Evolutionary conservation across 2,329 filamentous ascomycete species (phyloP).

Genomic region (Penicillium sclerotiorum): DNA sequence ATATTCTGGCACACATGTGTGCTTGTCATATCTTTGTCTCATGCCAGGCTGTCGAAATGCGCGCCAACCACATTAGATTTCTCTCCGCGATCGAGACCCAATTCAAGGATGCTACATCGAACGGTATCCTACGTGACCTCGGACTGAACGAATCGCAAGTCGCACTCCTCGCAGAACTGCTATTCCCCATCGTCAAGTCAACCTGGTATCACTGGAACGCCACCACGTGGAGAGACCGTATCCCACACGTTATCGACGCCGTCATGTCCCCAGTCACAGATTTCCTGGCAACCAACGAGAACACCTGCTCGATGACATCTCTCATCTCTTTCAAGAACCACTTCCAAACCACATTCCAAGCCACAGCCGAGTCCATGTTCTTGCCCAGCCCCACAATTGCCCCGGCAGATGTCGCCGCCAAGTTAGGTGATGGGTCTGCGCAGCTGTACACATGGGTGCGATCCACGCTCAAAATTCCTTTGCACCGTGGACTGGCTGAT

Average conservation of each 20-base stretch:
- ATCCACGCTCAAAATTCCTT: slow-evolving; percentile 11
- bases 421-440: slow-evolving; percentile 13
- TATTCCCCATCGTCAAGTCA: slow-evolving; percentile 11
- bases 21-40: slow-evolving; percentile 58
- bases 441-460: slow-evolving; percentile 17
- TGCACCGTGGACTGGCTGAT: slow-evolving; percentile 14
- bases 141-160: slow-evolving; percentile 5
- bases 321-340: slow-evolving; percentile 10
- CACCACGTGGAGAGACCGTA: slow-evolving; percentile 18
- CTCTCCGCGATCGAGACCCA: slow-evolving; percentile 5
- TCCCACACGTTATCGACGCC: slow-evolving; percentile 11
- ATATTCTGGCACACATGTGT: slow-evolving; percentile 59
- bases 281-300: slow-evolving; percentile 5
- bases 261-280: slow-evolving; percentile 9
- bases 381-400: slow-evolving; percentile 10
- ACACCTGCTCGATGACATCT: slow-evolving; percentile 8
- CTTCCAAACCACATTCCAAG: slow-evolving; percentile 4
- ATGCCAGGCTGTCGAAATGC: slow-evolving; percentile 62
- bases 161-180: background rate
- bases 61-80: slow-evolving; percentile 33
- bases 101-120: slow-evolving; percentile 9
- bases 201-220: slow-evolving; percentile 16
- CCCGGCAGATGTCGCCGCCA: slow-evolving; percentile 1
- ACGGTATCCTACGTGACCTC: slow-evolving; percentile 10
- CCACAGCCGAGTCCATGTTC: slow-evolving; percentile 11